These are phyloP conservation scores for Pelargonium fulgidum DNA, from an alignment of 441 rosid species.

Conservation along the genomic window DNA sequence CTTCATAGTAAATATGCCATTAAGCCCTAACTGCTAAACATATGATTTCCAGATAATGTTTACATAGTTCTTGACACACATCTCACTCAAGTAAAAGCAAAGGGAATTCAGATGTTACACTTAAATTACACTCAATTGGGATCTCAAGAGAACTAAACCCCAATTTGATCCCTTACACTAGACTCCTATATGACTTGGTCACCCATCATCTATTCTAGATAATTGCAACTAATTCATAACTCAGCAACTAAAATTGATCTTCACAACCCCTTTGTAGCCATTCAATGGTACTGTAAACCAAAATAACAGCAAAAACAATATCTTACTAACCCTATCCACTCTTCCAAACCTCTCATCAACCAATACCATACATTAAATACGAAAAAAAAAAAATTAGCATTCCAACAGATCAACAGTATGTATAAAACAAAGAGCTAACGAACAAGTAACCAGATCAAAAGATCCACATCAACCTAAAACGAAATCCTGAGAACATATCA, in stretches of 20 bases:
- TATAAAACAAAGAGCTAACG: neutral
- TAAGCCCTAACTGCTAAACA: neutral
- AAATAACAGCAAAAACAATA: neutral
- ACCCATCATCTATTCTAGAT: neutral
- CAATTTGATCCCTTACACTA: neutral
- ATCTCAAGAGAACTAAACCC: neutral
- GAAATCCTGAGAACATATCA: neutral
- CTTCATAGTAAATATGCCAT: neutral
- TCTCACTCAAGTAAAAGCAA: too few species aligned
- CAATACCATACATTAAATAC: too few species aligned
- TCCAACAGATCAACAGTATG: slow-evolving; percentile 2
- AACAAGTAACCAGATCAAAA: neutral
- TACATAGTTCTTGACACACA: neutral
- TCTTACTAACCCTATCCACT: too few species aligned
- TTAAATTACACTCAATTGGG: neutral
- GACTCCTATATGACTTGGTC: neutral
- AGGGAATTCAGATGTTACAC: neutral
- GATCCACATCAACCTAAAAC: neutral
- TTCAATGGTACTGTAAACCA: neutral
- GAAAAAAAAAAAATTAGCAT: neutral
- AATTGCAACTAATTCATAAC: neutral
- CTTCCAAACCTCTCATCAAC: too few species aligned
- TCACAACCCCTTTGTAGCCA: neutral
- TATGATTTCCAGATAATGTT: neutral
- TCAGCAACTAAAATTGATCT: neutral